Percentiles rank a stretch among this genome's conserved stretches.
Conservation (phyloP, 2,329 filamentous ascomycete species). For the Xylaria sp. region DNA sequence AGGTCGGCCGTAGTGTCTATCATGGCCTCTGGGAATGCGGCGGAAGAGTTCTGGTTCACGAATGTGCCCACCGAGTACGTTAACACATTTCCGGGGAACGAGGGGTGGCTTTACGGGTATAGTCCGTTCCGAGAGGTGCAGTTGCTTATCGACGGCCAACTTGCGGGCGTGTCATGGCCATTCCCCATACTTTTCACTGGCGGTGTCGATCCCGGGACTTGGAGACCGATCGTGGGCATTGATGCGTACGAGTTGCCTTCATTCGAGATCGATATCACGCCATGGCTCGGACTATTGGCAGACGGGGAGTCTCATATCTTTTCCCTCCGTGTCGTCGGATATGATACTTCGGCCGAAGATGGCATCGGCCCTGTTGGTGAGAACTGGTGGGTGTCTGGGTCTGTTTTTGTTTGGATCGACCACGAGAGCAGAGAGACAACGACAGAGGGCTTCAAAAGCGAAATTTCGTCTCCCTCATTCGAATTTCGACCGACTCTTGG, state of each 20-base stretch:
- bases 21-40: conserved; percentile 66
- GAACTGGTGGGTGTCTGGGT: conserved; percentile 70
- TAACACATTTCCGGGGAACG: conserved; percentile 56
- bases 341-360: conserved; percentile 50
- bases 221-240: conserved; percentile 72
- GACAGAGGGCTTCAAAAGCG: conserved; percentile 28
- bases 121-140: conserved; percentile 72
- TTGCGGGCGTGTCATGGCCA: conserved; percentile 71
- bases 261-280: conserved; percentile 71
- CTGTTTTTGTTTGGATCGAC: conserved; percentile 68
- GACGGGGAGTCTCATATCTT: conserved; percentile 57
- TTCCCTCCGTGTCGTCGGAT: conserved; percentile 34
- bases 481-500: conserved; percentile 35
- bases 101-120: conserved; percentile 61
- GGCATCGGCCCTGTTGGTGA: conserved; percentile 54
- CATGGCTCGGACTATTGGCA: conserved; percentile 64
- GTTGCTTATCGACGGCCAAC: conserved; percentile 63
- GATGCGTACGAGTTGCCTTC: conserved; percentile 71
- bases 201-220: conserved; percentile 69
- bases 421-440: conserved; percentile 42
- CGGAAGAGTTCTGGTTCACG: conserved; percentile 74
- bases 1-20: conserved; percentile 67
- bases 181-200: conserved; percentile 74
- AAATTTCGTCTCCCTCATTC: conserved; percentile 31
- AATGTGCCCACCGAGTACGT: conserved; percentile 65